These are phyloP conservation scores for Blastocystis sp. DNA, from an alignment of 352 stramenopile genomes.

Conservation along the genomic window DNA sequence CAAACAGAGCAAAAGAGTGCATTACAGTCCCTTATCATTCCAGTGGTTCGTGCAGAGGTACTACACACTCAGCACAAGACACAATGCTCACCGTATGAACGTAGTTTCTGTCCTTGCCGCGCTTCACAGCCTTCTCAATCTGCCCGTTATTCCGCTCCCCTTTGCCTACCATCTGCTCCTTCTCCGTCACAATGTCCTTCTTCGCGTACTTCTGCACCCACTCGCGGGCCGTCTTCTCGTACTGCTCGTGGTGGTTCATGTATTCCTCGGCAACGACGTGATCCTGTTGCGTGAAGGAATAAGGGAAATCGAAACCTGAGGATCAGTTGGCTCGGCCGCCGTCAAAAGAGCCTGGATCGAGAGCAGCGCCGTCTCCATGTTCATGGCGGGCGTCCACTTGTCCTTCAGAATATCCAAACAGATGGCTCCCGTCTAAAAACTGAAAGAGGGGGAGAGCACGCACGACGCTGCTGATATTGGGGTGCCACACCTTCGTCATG, in stretches of 20 bases:
- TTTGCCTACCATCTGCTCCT: constrained; percentile 25
- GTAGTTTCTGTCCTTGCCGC: constrained; percentile 8
- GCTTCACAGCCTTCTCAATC: constrained; percentile 17
- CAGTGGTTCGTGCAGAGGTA: constrained; percentile 41
- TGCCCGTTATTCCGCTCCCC: not conserved
- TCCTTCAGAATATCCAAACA: constrained; percentile 86
- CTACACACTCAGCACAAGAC: not conserved
- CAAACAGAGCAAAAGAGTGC: not conserved
- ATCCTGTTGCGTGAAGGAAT: constrained; percentile 72
- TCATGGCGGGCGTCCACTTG: constrained; percentile 83
- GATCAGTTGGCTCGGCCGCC: constrained; percentile 80
- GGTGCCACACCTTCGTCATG: constrained; percentile 85
- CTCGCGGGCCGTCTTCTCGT: constrained; percentile 34
- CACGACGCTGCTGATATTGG: constrained; percentile 78
- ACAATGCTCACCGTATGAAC: constrained; percentile 1
- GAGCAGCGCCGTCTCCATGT: constrained; percentile 82
- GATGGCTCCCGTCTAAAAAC: constrained; percentile 81
- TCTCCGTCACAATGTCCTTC: constrained; percentile 19
- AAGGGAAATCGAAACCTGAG: constrained; percentile 71
- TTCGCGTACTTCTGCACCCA: constrained; percentile 31
- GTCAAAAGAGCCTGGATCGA: constrained; percentile 83
- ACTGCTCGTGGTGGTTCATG: constrained; percentile 74
- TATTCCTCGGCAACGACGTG: constrained; percentile 82
- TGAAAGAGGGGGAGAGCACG: not conserved
- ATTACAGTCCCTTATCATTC: constrained; percentile 40